phyloP scores from a whole-genome alignment of 176 grass and related monocot species.

The Zea luxurians region DNA sequence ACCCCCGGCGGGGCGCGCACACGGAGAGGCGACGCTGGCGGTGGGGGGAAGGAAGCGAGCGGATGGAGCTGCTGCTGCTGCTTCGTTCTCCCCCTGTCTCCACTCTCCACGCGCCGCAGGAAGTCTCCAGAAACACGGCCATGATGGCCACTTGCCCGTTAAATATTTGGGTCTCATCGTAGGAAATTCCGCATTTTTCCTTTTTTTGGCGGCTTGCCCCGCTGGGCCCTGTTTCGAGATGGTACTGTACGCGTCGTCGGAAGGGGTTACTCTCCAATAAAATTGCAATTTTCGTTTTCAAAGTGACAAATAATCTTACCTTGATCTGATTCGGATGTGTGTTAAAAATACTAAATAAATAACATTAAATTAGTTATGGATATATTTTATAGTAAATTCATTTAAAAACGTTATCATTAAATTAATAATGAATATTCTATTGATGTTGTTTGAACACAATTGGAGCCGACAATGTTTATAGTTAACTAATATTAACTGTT shows the following conservation, averaged over 20 bases:
- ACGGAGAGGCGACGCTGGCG: conserved; percentile 7
- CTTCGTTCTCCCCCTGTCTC: conserved; percentile 3
- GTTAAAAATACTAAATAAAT: no score
- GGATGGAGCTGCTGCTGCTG: conserved; percentile 5
- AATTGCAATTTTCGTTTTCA: no score
- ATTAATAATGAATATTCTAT: no score
- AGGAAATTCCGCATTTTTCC: background rate
- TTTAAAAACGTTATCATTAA: no score
- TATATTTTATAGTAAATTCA: no score
- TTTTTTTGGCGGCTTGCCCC: conserved; percentile 22
- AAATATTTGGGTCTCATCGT: conserved; percentile 22
- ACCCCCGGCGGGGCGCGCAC: background rate
- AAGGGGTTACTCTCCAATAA: no score
- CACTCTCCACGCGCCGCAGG: conserved; percentile 40
- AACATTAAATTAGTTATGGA: no score
- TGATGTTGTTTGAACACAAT: no score
- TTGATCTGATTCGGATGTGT: no score
- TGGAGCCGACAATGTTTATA: no score
- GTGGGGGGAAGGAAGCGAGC: conserved; percentile 6
- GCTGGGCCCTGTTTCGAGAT: conserved; percentile 3
- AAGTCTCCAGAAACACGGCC: conserved; percentile 81
- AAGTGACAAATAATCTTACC: no score
- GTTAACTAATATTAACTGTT: no score
- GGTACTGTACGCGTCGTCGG: background rate
- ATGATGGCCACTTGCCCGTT: conserved; percentile 44